These are phyloP conservation scores for Leccinum arenicola DNA, from an alignment of 768 basidiomycete species.

Conservation along the genomic window DNA sequence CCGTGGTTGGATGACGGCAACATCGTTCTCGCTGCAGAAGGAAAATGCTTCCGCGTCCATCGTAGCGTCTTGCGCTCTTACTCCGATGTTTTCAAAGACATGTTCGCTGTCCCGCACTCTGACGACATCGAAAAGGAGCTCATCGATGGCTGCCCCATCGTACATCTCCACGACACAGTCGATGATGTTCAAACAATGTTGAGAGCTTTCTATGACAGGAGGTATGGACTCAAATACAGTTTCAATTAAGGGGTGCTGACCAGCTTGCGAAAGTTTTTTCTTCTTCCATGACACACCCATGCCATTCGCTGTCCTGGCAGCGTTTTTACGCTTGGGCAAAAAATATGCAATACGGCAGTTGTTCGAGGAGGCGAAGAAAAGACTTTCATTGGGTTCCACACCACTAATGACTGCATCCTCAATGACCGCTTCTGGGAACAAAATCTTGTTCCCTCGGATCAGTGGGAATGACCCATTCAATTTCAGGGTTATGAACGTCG, in stretches of 20 bases:
- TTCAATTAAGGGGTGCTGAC: background rate
- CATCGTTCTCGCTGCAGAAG: slow-evolving; percentile 25
- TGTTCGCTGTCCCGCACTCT: slow-evolving; percentile 21
- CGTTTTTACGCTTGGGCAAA: slow-evolving; percentile 15
- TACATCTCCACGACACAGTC: slow-evolving; percentile 15
- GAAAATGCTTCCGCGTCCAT: slow-evolving; percentile 32
- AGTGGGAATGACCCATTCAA: slow-evolving; percentile 10
- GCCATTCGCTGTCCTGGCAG: slow-evolving; percentile 6
- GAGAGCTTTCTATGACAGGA: slow-evolving; percentile 19
- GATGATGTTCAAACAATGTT: slow-evolving; percentile 17
- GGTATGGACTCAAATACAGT: background rate
- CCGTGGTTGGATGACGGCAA: slow-evolving; percentile 33
- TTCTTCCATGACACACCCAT: slow-evolving; percentile 7
- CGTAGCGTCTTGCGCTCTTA: slow-evolving; percentile 24
- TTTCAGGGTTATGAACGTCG: slow-evolving; percentile 15
- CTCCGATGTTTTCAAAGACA: slow-evolving; percentile 31
- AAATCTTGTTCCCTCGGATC: slow-evolving; percentile 4
- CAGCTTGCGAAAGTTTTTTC: slow-evolving; percentile 1
- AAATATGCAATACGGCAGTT: slow-evolving; percentile 14
- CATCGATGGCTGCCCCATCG: slow-evolving; percentile 22
- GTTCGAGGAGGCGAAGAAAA: slow-evolving; percentile 9
- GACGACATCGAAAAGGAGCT: background rate
- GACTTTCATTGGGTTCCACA: background rate
- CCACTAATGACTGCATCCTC: background rate
- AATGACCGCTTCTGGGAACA: background rate